These are phyloP conservation scores for Conticribra guillardii DNA, from an alignment of 108 stramenopile species.

Conservation along the genomic window DNA sequence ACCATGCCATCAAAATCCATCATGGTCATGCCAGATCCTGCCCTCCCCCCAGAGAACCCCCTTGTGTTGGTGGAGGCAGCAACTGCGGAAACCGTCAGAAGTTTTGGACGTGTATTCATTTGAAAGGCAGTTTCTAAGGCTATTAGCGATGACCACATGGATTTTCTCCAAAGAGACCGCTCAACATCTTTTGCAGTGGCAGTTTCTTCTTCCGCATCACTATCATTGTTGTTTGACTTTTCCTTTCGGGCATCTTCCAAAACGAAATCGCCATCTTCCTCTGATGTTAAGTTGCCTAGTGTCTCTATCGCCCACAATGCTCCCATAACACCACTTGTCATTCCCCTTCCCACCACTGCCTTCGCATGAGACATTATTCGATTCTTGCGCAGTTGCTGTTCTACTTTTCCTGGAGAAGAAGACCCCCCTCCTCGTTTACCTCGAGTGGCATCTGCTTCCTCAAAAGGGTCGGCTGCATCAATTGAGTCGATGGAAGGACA, in stretches of 20 bases:
- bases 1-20: slow-evolving; percentile 28
- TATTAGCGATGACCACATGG: slow-evolving; percentile 11
- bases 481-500: no score
- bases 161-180: slow-evolving; percentile 14
- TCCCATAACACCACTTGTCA: slow-evolving; percentile 47
- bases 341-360: slow-evolving; percentile 35
- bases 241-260: no score
- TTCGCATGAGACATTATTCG: slow-evolving; percentile 41
- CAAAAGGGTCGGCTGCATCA: no score
- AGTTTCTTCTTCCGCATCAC: not conserved
- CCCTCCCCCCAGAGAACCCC: slow-evolving; percentile 6
- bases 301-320: slow-evolving; percentile 38
- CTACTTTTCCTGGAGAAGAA: not conserved
- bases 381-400: slow-evolving; percentile 12
- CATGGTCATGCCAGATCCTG: not conserved
- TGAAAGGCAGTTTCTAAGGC: slow-evolving; percentile 23
- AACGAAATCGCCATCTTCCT: no score
- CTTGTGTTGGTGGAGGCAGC: not conserved
- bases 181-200: not conserved
- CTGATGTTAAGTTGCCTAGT: slow-evolving; percentile 22
- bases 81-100: slow-evolving; percentile 5
- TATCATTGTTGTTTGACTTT: not conserved
- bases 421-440: not conserved
- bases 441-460: not conserved
- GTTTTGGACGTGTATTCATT: slow-evolving; percentile 15